Percentiles rank a stretch among this genome's conserved stretches.
phyloP scores from a whole-genome alignment of 345 rosid species.

The Gynandropsis gynandra region DNA sequence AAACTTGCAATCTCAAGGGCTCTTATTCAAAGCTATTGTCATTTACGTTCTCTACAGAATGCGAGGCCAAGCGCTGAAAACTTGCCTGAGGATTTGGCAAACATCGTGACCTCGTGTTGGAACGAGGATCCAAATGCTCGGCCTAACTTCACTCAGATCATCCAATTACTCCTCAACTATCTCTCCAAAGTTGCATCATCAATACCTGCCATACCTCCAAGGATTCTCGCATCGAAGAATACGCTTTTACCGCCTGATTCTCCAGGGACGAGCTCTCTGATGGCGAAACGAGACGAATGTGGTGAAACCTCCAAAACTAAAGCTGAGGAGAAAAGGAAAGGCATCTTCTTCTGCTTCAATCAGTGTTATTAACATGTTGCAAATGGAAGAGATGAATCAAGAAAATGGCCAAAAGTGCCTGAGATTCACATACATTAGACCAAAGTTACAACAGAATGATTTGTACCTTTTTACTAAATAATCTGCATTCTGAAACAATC shows the following conservation, averaged over 20 bases:
- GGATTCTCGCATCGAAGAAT: conserved; percentile 58
- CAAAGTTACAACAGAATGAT: not conserved
- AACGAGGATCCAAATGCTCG: conserved; percentile 83
- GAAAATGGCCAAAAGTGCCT: too few relatives aligned
- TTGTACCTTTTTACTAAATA: not conserved
- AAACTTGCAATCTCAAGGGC: too few relatives aligned
- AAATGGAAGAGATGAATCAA: too few relatives aligned
- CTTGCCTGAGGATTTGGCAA: conserved; percentile 66
- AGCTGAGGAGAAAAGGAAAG: conserved; percentile 42
- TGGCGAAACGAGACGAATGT: conserved; percentile 54
- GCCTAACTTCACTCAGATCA: conserved; percentile 77
- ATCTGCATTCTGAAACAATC: not conserved
- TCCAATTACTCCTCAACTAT: conserved; percentile 69
- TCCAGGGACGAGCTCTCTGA: conserved; percentile 86
- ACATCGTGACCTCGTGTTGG: conserved; percentile 85
- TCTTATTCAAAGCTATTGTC: not conserved
- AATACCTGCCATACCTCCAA: conserved; percentile 46
- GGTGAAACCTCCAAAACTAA: conserved; percentile 65
- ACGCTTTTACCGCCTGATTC: conserved; percentile 70
- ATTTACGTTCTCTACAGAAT: conserved; percentile 40
- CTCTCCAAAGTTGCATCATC: conserved; percentile 51
- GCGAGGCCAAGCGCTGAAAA: conserved; percentile 88
- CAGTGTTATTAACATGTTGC: conserved; percentile 48
- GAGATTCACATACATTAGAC: not conserved
- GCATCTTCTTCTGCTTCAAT: conserved; percentile 85